Conservation (phyloP, 2,329 filamentous ascomycete species). For the Pseudopithomyces maydicus region DNA sequence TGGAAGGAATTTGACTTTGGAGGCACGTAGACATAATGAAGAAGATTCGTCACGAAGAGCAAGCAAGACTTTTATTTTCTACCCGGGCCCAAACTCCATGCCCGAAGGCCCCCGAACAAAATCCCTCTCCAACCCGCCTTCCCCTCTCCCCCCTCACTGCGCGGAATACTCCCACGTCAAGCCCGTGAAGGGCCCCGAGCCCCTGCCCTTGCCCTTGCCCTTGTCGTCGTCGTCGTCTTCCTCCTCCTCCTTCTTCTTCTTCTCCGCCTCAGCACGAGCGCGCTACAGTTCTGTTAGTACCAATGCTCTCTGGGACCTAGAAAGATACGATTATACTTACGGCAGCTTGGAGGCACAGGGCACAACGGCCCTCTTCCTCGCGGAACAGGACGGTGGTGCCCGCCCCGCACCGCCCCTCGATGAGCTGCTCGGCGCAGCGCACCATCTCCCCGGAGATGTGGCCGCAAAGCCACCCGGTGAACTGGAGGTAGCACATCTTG, state of each 20-base stretch:
- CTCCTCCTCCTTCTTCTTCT: background rate
- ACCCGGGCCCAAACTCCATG: background rate
- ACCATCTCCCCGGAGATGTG: too few species aligned
- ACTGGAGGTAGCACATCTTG: background rate
- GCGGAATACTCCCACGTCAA: background rate
- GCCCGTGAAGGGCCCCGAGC: too few species aligned
- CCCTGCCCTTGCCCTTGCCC: background rate
- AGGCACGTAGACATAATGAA: background rate
- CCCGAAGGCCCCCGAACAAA: too few species aligned
- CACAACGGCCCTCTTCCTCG: background rate
- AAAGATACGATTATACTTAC: background rate
- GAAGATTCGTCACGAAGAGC: too few species aligned
- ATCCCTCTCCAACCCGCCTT: too few species aligned
- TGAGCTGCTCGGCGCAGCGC: too few species aligned
- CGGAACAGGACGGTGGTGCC: background rate
- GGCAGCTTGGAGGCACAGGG: background rate
- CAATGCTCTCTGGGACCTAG: background rate
- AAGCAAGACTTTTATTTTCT: background rate
- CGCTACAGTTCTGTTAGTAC: background rate
- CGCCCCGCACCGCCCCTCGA: background rate
- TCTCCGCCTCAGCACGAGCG: background rate
- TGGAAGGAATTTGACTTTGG: constrained; percentile 12
- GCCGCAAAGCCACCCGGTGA: too few species aligned
- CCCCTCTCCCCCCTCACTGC: too few species aligned
- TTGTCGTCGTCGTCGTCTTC: background rate